Base-by-base conservation (phyloP, 805 yeast genomes). In the Cyberlindnera misumaiensis region DNA sequence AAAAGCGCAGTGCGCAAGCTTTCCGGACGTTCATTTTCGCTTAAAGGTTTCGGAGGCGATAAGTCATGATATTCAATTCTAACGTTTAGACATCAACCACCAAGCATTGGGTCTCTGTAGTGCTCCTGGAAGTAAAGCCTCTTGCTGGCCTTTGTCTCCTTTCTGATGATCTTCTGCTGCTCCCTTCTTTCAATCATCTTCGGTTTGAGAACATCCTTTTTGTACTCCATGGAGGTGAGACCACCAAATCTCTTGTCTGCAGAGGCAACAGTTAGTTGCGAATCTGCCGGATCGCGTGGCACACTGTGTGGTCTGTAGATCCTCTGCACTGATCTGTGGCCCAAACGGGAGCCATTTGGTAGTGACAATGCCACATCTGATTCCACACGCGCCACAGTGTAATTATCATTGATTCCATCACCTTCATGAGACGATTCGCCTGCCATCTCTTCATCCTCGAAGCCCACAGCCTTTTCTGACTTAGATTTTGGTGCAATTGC, bases 91-190 rank as follows among this genome's bases (percentile, higher is more conserved):
- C 3, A 18, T 43, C 38, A 48, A 42, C 53, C 51, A 28, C 65
- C 67, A 44, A 86, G 65, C 49, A 84, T 61, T 54, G 77, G 80
- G 56, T 87, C 95, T 56, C 95, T 73, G 68, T 62, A 86, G 57
- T 93, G 95, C 24, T 77, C 75, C 70, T 90, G 96, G 70, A 77
- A 73, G 62, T 90, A 93, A 58, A 79, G 67, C 56, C 76, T 76
- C 59, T 77, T 83, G 8, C 8, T 20, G 24, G 24, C 24, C 59
- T 77, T 83, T 40, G 77, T 73, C 24, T 85, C 83, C 45, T 78
- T 65, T 28, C 63, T 57, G 37, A 67, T 46, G 17, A 60, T 52
- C 44, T 58, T 60, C 44, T 62, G 61, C 45, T 62, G 63, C 54
- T 65, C 65, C 60, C 62, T 70, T 65, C 64, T 65, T 56, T 65